phyloP scores from a whole-genome alignment of 2,329 filamentous ascomycete species.

The Calonectria henricotiae region DNA sequence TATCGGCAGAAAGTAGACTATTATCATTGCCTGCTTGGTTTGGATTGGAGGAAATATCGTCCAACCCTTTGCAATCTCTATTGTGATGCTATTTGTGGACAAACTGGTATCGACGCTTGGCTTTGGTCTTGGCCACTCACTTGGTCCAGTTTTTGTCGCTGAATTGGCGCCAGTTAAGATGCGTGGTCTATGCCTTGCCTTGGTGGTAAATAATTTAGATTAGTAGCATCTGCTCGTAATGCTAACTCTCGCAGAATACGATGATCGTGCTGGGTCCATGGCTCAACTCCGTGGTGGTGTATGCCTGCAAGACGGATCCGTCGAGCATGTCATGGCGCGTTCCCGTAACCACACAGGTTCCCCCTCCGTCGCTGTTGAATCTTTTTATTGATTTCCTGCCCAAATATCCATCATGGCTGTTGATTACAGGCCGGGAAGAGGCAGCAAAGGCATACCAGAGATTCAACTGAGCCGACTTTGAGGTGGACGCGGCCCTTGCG shows the following conservation, averaged over 20 bases:
- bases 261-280: conserved; percentile 56
- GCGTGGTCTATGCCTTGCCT: conserved; percentile 52
- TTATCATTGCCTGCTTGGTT: conserved; percentile 47
- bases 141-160: conserved; percentile 55
- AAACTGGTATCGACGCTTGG: conserved; percentile 53
- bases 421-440: conserved; percentile 40
- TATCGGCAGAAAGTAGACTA: conserved; percentile 51
- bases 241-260: conserved; percentile 49
- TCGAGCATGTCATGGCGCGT: conserved; percentile 53
- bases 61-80: conserved; percentile 49
- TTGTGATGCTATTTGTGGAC: conserved; percentile 53
- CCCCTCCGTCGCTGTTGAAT: conserved; percentile 49
- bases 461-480: conserved; percentile 52
- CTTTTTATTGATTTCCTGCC: conserved; percentile 37
- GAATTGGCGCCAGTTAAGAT: conserved; percentile 55
- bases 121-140: conserved; percentile 54
- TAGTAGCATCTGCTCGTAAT: accelerated
- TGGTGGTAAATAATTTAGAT: conserved; percentile 44
- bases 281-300: conserved; percentile 52
- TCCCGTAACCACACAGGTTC: conserved; percentile 54
- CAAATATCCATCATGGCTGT: conserved; percentile 40
- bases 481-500: conserved; percentile 46
- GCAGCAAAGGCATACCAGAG: conserved; percentile 39
- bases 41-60: conserved; percentile 50
- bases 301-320: conserved; percentile 41